These are phyloP conservation scores for Mycena rosella DNA, from an alignment of 768 basidiomycete species.

Conservation along the genomic window DNA sequence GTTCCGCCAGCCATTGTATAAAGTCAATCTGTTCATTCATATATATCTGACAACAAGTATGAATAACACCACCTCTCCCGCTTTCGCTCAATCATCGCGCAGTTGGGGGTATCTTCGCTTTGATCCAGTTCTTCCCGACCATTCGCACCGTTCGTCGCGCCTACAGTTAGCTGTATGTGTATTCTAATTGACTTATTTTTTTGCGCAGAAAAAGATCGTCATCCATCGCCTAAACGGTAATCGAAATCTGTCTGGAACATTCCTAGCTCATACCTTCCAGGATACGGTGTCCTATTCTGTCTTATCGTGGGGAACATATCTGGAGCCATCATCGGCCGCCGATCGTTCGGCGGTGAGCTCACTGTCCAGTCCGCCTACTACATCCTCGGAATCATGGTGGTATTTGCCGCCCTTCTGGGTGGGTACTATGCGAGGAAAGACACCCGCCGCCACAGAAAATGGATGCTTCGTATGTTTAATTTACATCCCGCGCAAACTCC, in stretches of 20 bases:
- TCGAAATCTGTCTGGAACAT: not conserved
- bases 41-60: slow-evolving; percentile 43
- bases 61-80: slow-evolving; percentile 3
- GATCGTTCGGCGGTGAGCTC: slow-evolving; percentile 43
- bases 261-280: slow-evolving; percentile 10
- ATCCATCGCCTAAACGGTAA: slow-evolving; percentile 43
- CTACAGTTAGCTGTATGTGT: too few relatives aligned
- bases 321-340: slow-evolving; percentile 37
- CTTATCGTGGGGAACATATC: slow-evolving; percentile 40
- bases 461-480: slow-evolving; percentile 44
- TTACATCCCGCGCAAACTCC: not conserved
- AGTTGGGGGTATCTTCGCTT: slow-evolving; percentile 42
- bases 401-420: slow-evolving; percentile 37
- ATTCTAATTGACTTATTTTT: not conserved
- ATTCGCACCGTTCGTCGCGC: slow-evolving; percentile 41
- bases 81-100: not conserved
- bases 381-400: slow-evolving; percentile 38
- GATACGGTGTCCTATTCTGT: slow-evolving; percentile 36
- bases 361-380: slow-evolving; percentile 43
- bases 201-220: slow-evolving; percentile 35
- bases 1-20: slow-evolving; percentile 38
- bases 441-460: slow-evolving; percentile 43
- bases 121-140: slow-evolving; percentile 43
- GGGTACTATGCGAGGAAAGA: slow-evolving; percentile 40
- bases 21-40: slow-evolving; percentile 40